Evolutionary conservation across 2,329 filamentous ascomycete species (phyloP).

Genomic region (Monosporascus sp.): DNA sequence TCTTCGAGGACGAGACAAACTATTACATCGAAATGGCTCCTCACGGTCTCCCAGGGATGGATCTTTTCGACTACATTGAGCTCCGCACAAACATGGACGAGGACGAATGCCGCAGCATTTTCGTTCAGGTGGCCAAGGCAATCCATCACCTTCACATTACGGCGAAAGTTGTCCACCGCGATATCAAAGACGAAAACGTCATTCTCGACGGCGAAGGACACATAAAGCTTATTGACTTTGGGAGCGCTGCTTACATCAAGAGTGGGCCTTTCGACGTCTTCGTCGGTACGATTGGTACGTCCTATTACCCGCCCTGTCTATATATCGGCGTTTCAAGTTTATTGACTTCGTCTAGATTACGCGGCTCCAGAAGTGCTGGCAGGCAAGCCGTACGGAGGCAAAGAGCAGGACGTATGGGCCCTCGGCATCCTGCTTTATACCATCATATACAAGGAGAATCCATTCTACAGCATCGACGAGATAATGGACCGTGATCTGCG

Average conservation of each 20-base stretch:
- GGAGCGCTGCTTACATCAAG: slow-evolving; percentile 96
- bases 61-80: slow-evolving; percentile 98
- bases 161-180: slow-evolving; percentile 87
- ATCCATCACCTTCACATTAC: slow-evolving; percentile 88
- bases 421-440: slow-evolving; percentile 96
- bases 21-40: slow-evolving; percentile 99
- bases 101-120: slow-evolving; percentile 87
- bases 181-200: slow-evolving; percentile 99
- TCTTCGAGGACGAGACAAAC: slow-evolving; percentile 77
- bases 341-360: slow-evolving; percentile 61
- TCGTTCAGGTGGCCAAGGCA: slow-evolving; percentile 84
- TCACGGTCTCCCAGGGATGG: slow-evolving; percentile 93
- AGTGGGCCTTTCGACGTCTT: slow-evolving; percentile 98
- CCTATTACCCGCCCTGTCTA: not conserved
- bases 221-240: slow-evolving; percentile 97
- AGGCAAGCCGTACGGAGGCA: slow-evolving; percentile 85
- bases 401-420: slow-evolving; percentile 98
- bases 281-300: slow-evolving; percentile 92
- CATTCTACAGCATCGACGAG: slow-evolving; percentile 98
- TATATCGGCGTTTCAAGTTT: slow-evolving; percentile 2
- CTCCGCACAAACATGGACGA: slow-evolving; percentile 95
- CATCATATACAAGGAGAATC: slow-evolving; percentile 99
- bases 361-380: slow-evolving; percentile 96
- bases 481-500: slow-evolving; percentile 96
- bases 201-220: slow-evolving; percentile 91